Base-by-base conservation (phyloP, 2,329 filamentous ascomycete species). In the Botrytis medusae region DNA sequence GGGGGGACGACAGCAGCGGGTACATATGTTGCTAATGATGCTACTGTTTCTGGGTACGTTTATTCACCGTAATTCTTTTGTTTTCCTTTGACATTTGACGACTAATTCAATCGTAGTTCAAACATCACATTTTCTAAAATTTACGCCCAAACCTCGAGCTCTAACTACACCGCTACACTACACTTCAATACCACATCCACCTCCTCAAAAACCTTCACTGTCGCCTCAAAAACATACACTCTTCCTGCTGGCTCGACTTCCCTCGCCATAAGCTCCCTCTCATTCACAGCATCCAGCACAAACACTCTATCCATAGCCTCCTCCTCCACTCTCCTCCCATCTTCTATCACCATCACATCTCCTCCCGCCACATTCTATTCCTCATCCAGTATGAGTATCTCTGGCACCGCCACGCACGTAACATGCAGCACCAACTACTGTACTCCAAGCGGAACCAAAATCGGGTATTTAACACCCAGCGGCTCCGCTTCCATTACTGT, bases 371-470 rank as follows among this genome's bases (percentile, higher is more conserved):
- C 85, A 0, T 87, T 87, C 42, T 77, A 78, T 68, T 86, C 86
- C 12, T 83, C 84, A 14, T 84, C 84, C 7, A 88, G 86, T 61
- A 89, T 88, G 80, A 88, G 87, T 1, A 87, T 87, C 1, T 83
- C 84, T 25, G 88, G 88, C 72, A 29, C 61, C 37, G 71, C 78
- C 16, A 64, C 54, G 29, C 72, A 37, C 7, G 72, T 68, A 48
- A 72, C 74, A 25, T 79, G 78, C 68, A 57, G 32, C 48, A 73
- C 73, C 3, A 72, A 65, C 40, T 72, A 77, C 69, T 79, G 78
- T 60, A 12, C 60, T 0, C 78, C 78, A 8, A 74, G 77, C 37
- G 77, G 78, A 1, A 75, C 75, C 2, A 79, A 79, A 69, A 75
- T 79, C 34, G 62, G 72, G 6, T 73, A 75, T 20, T 54, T 79